Evolutionary conservation across 768 basidiomycete species (phyloP).

Genomic region (Rhizopogon rudus): DNA sequence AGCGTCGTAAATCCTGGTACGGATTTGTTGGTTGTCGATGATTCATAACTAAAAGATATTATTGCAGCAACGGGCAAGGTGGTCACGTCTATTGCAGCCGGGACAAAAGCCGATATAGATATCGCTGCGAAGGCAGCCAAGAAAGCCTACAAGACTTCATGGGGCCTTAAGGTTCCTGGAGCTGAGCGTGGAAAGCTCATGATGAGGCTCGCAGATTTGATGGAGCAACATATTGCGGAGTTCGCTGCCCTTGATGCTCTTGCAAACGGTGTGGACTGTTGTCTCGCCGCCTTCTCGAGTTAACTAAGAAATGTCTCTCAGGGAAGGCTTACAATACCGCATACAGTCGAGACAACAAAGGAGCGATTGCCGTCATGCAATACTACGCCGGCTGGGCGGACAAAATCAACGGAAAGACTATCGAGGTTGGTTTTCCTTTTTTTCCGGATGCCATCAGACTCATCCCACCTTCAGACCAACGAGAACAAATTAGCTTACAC

Average conservation of each 20-base stretch:
- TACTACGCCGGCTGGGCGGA: slow-evolving; percentile 65
- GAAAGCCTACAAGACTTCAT: slow-evolving; percentile 48
- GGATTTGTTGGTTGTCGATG: slow-evolving; percentile 7
- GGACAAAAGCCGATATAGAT: slow-evolving; percentile 62
- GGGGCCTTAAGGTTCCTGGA: slow-evolving; percentile 59
- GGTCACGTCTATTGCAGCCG: slow-evolving; percentile 51
- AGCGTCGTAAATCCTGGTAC: slow-evolving; percentile 54
- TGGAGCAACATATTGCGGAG: slow-evolving; percentile 54
- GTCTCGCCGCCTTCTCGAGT: background rate
- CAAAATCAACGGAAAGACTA: slow-evolving; percentile 46
- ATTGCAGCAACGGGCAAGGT: slow-evolving; percentile 54
- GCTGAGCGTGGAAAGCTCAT: slow-evolving; percentile 47
- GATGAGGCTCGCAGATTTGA: slow-evolving; percentile 55
- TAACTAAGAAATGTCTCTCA: background rate
- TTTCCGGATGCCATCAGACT: slow-evolving; percentile 6
- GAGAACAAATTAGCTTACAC: slow-evolving; percentile 48
- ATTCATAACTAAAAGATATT: background rate
- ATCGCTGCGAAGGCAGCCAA: slow-evolving; percentile 59
- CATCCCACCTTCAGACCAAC: slow-evolving; percentile 36
- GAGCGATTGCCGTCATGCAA: slow-evolving; percentile 33
- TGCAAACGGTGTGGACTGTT: slow-evolving; percentile 47
- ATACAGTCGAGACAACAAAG: slow-evolving; percentile 4
- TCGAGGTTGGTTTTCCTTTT: slow-evolving; percentile 29
- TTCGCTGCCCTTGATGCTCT: slow-evolving; percentile 65
- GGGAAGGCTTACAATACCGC: slow-evolving; percentile 6